Percentiles rank a stretch among this genome's conserved stretches.
Conservation (phyloP, 129 eudicot genomes). For the Scalesia atractyloides region DNA sequence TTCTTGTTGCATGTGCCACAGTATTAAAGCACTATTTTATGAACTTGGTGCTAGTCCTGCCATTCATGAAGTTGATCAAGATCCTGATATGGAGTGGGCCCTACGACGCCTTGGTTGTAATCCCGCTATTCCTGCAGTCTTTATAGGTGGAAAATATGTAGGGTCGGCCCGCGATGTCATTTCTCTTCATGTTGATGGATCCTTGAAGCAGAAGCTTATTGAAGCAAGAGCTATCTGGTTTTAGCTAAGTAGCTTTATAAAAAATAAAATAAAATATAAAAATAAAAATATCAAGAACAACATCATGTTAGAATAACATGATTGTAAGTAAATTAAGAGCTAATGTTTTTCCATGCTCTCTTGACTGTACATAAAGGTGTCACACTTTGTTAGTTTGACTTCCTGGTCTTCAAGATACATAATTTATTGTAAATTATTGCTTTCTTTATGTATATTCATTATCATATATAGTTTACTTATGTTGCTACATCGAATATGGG, state of each 20-base stretch:
- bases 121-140: constrained; percentile 84
- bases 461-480: not conserved
- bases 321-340: constrained; percentile 39
- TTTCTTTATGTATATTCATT: constrained; percentile 1
- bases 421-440: constrained; percentile 19
- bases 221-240: constrained; percentile 84
- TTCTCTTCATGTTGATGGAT: constrained; percentile 78
- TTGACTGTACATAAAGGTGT: constrained; percentile 37
- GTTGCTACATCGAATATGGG: too few species aligned
- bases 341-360: constrained; percentile 44
- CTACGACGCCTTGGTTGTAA: constrained; percentile 67
- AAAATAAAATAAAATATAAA: not conserved
- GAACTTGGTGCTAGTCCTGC: constrained; percentile 97
- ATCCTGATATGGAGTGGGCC: constrained; percentile 78
- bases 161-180: constrained; percentile 83
- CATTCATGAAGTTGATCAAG: constrained; percentile 81
- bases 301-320: constrained; percentile 44
- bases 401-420: constrained; percentile 25
- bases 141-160: constrained; percentile 78
- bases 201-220: constrained; percentile 73
- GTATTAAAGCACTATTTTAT: constrained; percentile 82
- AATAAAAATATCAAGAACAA: constrained; percentile 14
- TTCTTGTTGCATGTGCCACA: constrained; percentile 94
- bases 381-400: constrained; percentile 17
- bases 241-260: constrained; percentile 37